Conservation (phyloP, 1,284 basidiomycete species). For the Sutorius eximius region DNA sequence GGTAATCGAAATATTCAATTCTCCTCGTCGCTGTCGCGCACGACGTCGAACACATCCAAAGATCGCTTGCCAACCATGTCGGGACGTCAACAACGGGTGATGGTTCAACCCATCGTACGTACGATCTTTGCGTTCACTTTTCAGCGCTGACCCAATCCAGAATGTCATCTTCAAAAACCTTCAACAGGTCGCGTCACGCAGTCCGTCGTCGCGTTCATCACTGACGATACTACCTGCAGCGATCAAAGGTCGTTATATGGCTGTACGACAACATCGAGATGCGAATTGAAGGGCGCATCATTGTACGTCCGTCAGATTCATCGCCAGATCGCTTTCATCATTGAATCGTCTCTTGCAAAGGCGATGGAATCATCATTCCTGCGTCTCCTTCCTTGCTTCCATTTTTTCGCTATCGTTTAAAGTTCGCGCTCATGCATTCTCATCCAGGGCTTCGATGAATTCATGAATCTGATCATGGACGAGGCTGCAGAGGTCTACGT, state of each 20-base stretch:
- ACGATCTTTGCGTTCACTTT: conserved; percentile 5
- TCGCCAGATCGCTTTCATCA: conserved; percentile 18
- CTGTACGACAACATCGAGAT: conserved; percentile 97
- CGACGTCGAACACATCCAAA: conserved; percentile 18
- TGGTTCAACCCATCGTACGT: conserved; percentile 97
- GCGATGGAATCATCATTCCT: conserved; percentile 18
- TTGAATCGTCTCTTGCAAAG: conserved; percentile 33
- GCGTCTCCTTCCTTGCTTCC: neutral
- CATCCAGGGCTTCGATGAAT: conserved; percentile 95
- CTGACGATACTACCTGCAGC: conserved; percentile 46
- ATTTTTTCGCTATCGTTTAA: conserved; percentile 1
- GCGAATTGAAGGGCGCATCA: conserved; percentile 95
- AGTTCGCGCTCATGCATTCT: conserved; percentile 10
- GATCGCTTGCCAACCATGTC: conserved; percentile 64
- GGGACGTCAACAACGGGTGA: conserved; percentile 88
- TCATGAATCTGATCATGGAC: conserved; percentile 99
- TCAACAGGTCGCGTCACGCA: conserved; percentile 60
- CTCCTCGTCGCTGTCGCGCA: conserved; percentile 17
- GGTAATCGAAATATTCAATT: conserved; percentile 15
- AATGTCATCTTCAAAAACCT: conserved; percentile 99
- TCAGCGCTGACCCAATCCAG: conserved; percentile 43
- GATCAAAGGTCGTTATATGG: conserved; percentile 90
- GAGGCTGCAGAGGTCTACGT: conserved; percentile 93
- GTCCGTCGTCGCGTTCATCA: neutral
- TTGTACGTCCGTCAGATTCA: conserved; percentile 61